These are phyloP conservation scores for Lumnitzera littorea DNA, from an alignment of 345 rosid genomes.

Conservation along the genomic window DNA sequence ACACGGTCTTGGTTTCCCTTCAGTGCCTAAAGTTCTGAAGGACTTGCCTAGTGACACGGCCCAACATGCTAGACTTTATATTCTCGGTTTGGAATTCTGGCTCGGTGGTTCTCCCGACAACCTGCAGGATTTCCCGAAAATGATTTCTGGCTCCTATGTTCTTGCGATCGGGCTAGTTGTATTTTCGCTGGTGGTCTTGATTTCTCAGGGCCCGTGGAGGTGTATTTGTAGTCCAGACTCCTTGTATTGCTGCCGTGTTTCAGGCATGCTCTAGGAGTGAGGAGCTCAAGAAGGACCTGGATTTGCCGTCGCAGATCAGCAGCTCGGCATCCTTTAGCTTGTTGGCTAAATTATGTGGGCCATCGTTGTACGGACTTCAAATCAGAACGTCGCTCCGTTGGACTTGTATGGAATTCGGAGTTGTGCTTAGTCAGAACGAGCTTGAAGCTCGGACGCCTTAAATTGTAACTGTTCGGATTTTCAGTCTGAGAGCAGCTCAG, in stretches of 20 bases:
- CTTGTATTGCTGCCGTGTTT: no score
- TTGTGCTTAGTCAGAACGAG: no score
- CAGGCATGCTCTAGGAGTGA: no score
- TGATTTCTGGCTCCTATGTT: conserved; percentile 84
- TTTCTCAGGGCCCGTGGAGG: conserved; percentile 91
- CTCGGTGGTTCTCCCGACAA: conserved; percentile 97
- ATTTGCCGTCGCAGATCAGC: no score
- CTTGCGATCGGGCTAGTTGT: conserved; percentile 74
- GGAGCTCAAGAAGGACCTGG: no score
- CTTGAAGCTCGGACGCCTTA: conserved; percentile 2
- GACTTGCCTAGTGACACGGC: conserved; percentile 96
- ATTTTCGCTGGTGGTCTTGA: conserved; percentile 94
- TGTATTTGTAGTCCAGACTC: conserved; percentile 19
- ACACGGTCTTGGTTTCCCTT: conserved; percentile 96
- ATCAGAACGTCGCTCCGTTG: no score
- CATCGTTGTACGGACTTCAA: no score
- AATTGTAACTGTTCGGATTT: neutral
- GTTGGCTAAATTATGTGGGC: no score
- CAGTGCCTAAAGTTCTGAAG: conserved; percentile 98
- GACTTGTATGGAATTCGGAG: no score
- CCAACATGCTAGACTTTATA: conserved; percentile 95
- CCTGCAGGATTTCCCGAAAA: conserved; percentile 85
- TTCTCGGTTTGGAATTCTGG: conserved; percentile 95
- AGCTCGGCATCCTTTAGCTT: no score
- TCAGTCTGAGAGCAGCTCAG: conserved; percentile 41